Conservation (phyloP, 441 rosid genomes). For the Euphorbia corollata region DNA sequence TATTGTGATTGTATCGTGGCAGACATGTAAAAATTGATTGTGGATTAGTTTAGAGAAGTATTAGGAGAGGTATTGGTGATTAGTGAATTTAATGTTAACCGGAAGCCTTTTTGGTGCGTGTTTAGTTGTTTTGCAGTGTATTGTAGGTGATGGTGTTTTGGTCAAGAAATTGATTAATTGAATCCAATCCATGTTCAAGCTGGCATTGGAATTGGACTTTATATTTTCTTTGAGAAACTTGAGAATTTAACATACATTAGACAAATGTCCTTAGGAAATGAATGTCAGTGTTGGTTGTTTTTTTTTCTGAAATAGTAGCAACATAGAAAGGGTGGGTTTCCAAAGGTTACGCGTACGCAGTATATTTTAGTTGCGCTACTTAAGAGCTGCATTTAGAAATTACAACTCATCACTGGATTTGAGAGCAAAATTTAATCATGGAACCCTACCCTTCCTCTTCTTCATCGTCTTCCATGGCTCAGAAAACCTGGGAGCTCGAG, state of each 20-base stretch:
- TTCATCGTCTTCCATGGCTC: conserved; percentile 48
- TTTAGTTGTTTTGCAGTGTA: conserved; percentile 2
- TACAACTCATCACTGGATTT: too few relatives aligned
- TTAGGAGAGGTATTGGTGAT: conserved; percentile 10
- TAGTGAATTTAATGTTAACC: conserved; percentile 13
- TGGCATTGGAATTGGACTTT: not conserved
- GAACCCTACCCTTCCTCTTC: conserved; percentile 42
- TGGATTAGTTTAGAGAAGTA: conserved; percentile 23
- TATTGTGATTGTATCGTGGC: conserved; percentile 1
- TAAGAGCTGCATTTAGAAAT: too few relatives aligned
- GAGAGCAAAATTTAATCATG: conserved; percentile 20
- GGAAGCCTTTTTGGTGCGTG: not conserved
- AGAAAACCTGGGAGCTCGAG: conserved; percentile 94
- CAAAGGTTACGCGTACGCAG: too few relatives aligned
- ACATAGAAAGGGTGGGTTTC: too few relatives aligned
- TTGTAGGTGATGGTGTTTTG: conserved; percentile 13
- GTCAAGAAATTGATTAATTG: conserved; percentile 13
- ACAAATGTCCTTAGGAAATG: too few relatives aligned
- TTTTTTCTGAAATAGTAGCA: too few relatives aligned
- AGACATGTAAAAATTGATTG: conserved; percentile 23
- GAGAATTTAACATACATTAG: too few relatives aligned
- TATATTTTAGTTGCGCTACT: too few relatives aligned
- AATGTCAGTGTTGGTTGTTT: too few relatives aligned
- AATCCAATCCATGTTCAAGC: not conserved
- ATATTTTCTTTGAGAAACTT: too few relatives aligned